Conservation (phyloP, 202 grass and related monocot species). For the Musa balbisiana region DNA sequence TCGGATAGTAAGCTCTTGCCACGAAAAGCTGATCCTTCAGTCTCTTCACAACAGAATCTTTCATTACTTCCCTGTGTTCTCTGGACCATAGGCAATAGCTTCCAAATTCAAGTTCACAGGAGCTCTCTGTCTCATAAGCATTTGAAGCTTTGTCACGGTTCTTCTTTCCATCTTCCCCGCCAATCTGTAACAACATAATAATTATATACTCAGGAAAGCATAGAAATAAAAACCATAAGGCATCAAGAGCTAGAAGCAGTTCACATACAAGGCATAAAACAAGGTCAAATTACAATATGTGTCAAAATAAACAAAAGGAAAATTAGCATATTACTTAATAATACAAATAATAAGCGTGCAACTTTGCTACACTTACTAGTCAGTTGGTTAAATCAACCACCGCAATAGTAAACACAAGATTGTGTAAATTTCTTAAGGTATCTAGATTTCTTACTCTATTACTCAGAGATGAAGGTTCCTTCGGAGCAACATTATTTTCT, state of each 20-base stretch:
- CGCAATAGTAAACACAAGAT: neutral
- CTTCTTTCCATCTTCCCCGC: conserved; percentile 17
- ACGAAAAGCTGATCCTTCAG: conserved; percentile 80
- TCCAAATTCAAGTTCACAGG: conserved; percentile 56
- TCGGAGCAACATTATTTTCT: conserved; percentile 16
- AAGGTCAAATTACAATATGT: neutral
- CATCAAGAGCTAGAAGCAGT: no score
- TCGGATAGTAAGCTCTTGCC: conserved; percentile 69
- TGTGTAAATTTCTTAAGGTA: neutral
- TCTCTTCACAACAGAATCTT: conserved; percentile 57
- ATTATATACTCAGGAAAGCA: neutral
- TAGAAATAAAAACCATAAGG: neutral
- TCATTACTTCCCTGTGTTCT: conserved; percentile 50
- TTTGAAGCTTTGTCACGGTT: conserved; percentile 34
- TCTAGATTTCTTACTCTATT: conserved; percentile 22
- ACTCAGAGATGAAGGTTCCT: conserved; percentile 23
- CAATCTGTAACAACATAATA: conserved; percentile 24
- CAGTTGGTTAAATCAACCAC: neutral
- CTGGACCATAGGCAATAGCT: conserved; percentile 72
- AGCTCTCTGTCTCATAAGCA: conserved; percentile 35
- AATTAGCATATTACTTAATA: neutral
- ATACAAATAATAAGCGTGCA: neutral
- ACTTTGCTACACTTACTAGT: neutral
- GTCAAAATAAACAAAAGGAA: neutral
- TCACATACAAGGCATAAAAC: neutral